Base-by-base conservation (phyloP, 2,329 filamentous ascomycete species). In the Nemania abortiva region DNA sequence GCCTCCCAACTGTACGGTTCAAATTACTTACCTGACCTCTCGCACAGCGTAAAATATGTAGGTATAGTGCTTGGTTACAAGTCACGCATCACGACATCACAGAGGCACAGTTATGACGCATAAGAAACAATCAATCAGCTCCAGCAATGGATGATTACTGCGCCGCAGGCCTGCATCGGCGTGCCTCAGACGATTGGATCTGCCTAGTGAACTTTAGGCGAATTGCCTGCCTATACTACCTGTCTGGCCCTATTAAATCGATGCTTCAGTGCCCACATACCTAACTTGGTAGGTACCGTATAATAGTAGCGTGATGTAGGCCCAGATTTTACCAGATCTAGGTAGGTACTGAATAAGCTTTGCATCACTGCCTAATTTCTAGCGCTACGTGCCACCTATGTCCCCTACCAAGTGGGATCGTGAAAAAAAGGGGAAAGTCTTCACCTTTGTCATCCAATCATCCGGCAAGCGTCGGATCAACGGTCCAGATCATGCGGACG, bases 261-360 rank as follows among this genome's bases (percentile, higher is more conserved):
- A n/a, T 34, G 31, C 31, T 34, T 34, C 31, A 20, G 5, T 49
- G 15, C 45, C 18, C 20, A 49, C 45, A 20, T 22, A 49, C 42
- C 6, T 49, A 22, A 6, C 20, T 20, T 7, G 18, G 45, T 11
- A 49, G 10, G 45, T 18, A 42, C 45, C 45, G n/a, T 49, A 4
- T 49, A 29, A 9, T n/a, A n/a, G n/a, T 52, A 61, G 29, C 47
- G 47, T 42, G n/a, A 3, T 37, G 3, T 34, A 18, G 20, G 15
- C 13, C 47, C 45, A 52, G 58, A 52, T 61, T 61, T 52, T 61
- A 27, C 47, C 15, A 61, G n/a, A 37, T 60, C 57, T n/a, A n/a
- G 45, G 18, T 37, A 37, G 27, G 22, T n/a, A n/a, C 6, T 29
- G 55, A 58, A n/a, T 37, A 58, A 54, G 55, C 55, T 57, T 57